These are phyloP conservation scores for Pyronema omphalodes DNA, from an alignment of 495 filamentous ascomycete species.

Conservation along the genomic window DNA sequence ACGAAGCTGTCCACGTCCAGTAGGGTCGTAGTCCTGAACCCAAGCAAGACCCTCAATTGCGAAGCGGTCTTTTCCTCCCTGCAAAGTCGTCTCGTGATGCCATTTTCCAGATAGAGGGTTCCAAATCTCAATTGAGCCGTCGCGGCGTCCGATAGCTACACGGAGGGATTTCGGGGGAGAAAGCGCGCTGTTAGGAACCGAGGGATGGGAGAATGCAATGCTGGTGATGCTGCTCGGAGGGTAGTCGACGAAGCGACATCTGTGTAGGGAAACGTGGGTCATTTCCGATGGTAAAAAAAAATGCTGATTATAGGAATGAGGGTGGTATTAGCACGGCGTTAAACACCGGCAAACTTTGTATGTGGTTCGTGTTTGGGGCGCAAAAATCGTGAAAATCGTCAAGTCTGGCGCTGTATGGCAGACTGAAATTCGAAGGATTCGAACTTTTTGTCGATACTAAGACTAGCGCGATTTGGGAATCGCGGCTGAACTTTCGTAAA, in stretches of 20 bases:
- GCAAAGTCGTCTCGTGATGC: slow-evolving; percentile 74
- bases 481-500: too few relatives aligned
- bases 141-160: slow-evolving; percentile 77
- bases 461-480: too few relatives aligned
- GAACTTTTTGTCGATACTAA: too few relatives aligned
- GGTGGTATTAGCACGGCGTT: background rate
- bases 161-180: slow-evolving; percentile 42
- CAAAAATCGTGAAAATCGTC: background rate
- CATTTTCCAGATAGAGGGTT: slow-evolving; percentile 71
- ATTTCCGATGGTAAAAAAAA: slow-evolving; percentile 4
- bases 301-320: background rate
- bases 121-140: slow-evolving; percentile 97
- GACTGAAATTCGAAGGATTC: too few relatives aligned
- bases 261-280: slow-evolving; percentile 67
- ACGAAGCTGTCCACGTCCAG: slow-evolving; percentile 55
- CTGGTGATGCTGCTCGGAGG: slow-evolving; percentile 84
- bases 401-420: background rate
- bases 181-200: slow-evolving; percentile 33
- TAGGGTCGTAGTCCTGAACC: slow-evolving; percentile 67
- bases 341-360: background rate
- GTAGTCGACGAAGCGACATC: slow-evolving; percentile 92
- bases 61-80: slow-evolving; percentile 57
- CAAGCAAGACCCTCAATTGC: slow-evolving; percentile 82
- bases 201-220: slow-evolving; percentile 76
- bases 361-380: too few relatives aligned